These are phyloP conservation scores for Pyrrhoderma lamaoense DNA, from an alignment of 1,284 basidiomycete genomes.

Conservation along the genomic window DNA sequence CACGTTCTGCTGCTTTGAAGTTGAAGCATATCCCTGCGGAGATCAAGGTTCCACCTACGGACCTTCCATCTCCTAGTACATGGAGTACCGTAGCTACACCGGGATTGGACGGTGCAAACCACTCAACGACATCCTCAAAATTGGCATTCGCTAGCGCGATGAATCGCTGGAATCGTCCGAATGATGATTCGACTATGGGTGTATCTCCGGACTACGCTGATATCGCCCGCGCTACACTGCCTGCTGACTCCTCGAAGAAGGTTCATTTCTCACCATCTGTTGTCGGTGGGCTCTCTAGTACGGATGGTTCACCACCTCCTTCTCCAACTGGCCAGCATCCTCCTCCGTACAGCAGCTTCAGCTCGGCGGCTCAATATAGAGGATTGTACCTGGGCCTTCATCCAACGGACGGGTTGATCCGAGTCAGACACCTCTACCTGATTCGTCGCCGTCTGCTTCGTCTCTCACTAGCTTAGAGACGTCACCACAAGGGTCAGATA, in stretches of 20 bases:
- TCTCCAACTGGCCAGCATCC: constrained; percentile 24
- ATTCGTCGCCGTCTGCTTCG: constrained; percentile 19
- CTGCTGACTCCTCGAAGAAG: constrained; percentile 27
- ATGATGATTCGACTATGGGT: neutral
- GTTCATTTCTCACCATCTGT: constrained; percentile 44
- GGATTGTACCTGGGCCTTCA: neutral
- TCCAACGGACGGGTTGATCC: constrained; percentile 11
- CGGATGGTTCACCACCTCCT: constrained; percentile 26
- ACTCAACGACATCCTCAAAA: constrained; percentile 12
- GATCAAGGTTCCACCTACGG: constrained; percentile 2
- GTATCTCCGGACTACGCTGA: neutral
- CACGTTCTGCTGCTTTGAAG: constrained; percentile 4
- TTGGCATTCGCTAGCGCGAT: constrained; percentile 7
- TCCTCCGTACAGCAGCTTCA: constrained; percentile 7
- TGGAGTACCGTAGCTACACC: constrained; percentile 64
- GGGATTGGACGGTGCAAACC: constrained; percentile 29
- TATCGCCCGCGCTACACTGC: neutral
- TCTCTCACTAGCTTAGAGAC: constrained; percentile 10
- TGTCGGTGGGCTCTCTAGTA: constrained; percentile 27
- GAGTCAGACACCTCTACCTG: constrained; percentile 12
- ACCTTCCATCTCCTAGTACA: constrained; percentile 36
- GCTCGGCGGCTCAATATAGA: constrained; percentile 1
- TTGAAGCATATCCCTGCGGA: neutral
- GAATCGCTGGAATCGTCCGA: constrained; percentile 4
- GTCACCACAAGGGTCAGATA: constrained; percentile 1